phyloP scores from a whole-genome alignment of 202 grass and related monocot species.

The Setaria italica region DNA sequence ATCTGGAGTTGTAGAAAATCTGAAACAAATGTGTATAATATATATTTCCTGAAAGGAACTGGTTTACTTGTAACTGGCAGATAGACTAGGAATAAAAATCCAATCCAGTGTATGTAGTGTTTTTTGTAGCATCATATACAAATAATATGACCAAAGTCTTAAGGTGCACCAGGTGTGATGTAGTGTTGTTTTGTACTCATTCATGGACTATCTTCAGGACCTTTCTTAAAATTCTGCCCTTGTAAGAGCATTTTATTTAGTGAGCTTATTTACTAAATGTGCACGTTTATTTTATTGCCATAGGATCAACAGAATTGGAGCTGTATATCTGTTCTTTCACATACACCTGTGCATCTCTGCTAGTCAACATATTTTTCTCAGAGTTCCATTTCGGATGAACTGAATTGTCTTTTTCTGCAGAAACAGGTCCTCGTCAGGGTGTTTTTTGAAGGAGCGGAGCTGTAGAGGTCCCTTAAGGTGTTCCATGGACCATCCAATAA shows the following conservation, averaged over 20 bases:
- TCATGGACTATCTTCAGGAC: conserved; percentile 11
- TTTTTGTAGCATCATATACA: neutral
- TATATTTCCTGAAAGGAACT: neutral
- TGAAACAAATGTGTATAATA: neutral
- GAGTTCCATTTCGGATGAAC: conserved; percentile 10
- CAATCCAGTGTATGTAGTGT: neutral
- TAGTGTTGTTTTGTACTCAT: conserved; percentile 16
- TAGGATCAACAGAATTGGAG: neutral
- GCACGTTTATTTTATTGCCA: neutral
- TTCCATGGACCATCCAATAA: conserved; percentile 36
- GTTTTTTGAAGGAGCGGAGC: neutral
- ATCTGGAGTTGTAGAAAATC: neutral
- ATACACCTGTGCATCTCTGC: neutral
- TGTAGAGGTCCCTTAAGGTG: neutral
- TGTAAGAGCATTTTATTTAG: neutral
- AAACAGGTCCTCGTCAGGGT: neutral
- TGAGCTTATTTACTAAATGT: neutral
- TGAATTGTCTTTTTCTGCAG: conserved; percentile 32
- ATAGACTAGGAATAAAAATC: neutral
- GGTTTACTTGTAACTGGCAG: neutral
- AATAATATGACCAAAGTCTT: conserved; percentile 16
- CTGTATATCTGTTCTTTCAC: neutral
- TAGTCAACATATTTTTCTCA: neutral
- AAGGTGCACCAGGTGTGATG: conserved; percentile 2
- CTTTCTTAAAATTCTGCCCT: neutral